Conservation (phyloP, 768 basidiomycete species). For the Rhodosporidiobolus sp. region DNA sequence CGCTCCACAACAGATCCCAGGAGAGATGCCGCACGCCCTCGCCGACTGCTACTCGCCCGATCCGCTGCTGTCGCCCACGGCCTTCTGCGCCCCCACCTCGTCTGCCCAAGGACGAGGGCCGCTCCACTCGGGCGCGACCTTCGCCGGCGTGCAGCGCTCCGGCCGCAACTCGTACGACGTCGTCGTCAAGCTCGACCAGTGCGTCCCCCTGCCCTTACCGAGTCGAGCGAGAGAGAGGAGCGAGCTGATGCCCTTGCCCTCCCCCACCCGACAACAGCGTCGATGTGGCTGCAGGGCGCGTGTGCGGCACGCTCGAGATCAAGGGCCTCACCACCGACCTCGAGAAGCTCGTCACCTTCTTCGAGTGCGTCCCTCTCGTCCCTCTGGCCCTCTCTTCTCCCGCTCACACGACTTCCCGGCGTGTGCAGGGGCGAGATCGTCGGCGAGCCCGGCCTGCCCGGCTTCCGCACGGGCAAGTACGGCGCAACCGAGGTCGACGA, state of each 20-base stretch:
- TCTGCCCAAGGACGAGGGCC: slow-evolving; percentile 44
- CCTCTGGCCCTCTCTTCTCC: background rate
- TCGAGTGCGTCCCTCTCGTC: slow-evolving; percentile 19
- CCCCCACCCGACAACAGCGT: slow-evolving; percentile 57
- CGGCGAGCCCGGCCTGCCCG: slow-evolving; percentile 62
- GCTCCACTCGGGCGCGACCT: slow-evolving; percentile 72
- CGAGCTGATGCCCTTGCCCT: background rate
- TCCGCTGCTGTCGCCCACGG: slow-evolving; percentile 6
- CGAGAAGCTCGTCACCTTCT: slow-evolving; percentile 33
- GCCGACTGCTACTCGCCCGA: background rate
- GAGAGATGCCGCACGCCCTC: background rate
- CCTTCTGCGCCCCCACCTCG: background rate
- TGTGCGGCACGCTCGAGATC: slow-evolving; percentile 90
- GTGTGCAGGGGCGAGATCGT: slow-evolving; percentile 38
- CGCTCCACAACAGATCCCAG: background rate
- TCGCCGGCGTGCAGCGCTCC: slow-evolving; percentile 87
- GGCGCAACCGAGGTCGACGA: slow-evolving; percentile 89
- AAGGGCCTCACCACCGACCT: slow-evolving; percentile 59
- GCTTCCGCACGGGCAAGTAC: slow-evolving; percentile 82
- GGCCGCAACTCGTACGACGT: slow-evolving; percentile 94
- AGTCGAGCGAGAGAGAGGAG: background rate
- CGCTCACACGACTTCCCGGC: background rate
- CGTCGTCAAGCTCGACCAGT: slow-evolving; percentile 66
- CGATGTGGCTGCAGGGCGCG: slow-evolving; percentile 75
- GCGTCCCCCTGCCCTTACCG: slow-evolving; percentile 38